Evolutionary conservation across 192 early-diverging fungal genomes (phyloP).

Genomic region (Podila minutissima): DNA sequence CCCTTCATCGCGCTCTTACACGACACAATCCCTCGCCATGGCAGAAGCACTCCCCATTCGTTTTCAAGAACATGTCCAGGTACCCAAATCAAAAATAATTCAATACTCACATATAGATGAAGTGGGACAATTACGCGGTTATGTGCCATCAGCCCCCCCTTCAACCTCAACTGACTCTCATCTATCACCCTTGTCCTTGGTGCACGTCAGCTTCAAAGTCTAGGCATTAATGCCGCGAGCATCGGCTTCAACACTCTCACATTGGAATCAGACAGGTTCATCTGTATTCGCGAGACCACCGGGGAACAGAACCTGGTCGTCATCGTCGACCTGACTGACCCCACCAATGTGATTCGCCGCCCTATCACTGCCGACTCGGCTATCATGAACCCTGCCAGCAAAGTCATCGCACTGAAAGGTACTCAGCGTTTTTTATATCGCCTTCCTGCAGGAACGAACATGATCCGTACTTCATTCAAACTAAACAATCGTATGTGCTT

Average conservation of each 20-base stretch:
- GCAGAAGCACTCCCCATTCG: constrained; percentile 88
- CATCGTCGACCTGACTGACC: constrained; percentile 93
- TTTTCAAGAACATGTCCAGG: constrained; percentile 98
- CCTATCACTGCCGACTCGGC: constrained; percentile 98
- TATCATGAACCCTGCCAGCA: constrained; percentile 96
- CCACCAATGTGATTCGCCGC: constrained; percentile 82
- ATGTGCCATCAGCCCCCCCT: not conserved
- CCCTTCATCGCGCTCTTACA: not conserved
- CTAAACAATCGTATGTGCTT: not conserved
- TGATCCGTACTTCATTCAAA: not conserved
- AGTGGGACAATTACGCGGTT: not conserved
- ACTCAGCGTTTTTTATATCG: not conserved
- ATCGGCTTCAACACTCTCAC: constrained; percentile 99
- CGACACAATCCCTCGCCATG: constrained; percentile 56
- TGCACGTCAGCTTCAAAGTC: constrained; percentile 77
- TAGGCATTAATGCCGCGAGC: constrained; percentile 91
- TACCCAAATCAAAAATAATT: constrained; percentile 47
- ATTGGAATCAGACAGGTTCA: constrained; percentile 98
- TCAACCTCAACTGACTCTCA: not conserved
- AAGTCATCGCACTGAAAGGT: constrained; percentile 98
- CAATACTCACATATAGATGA: not conserved
- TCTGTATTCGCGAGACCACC: constrained; percentile 89
- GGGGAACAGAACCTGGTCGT: constrained; percentile 87
- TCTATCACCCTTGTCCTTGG: not conserved
- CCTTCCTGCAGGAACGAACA: not conserved